These are phyloP conservation scores for Leccinum olivaceopallidum DNA, from an alignment of 768 basidiomycete species.

Conservation along the genomic window DNA sequence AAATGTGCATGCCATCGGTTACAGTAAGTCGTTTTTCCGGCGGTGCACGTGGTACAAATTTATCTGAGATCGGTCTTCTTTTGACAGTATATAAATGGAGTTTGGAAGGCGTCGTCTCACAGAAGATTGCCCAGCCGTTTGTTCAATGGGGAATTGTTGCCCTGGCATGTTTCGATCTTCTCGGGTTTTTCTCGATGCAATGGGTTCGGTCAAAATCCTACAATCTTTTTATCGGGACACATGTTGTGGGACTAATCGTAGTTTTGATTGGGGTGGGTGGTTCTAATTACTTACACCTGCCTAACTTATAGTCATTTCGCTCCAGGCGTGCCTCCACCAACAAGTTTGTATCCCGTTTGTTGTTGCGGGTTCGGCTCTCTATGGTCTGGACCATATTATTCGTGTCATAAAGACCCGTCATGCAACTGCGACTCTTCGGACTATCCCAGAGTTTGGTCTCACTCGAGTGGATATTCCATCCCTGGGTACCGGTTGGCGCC, in stretches of 20 bases:
- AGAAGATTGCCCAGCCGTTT: constrained; percentile 34
- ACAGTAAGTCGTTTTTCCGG: constrained; percentile 40
- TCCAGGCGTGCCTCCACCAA: constrained; percentile 52
- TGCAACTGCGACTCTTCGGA: constrained; percentile 54
- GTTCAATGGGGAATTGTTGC: constrained; percentile 54
- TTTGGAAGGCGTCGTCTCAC: constrained; percentile 40
- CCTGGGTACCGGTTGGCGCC: constrained; percentile 75
- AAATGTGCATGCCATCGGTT: constrained; percentile 60
- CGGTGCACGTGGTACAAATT: not conserved
- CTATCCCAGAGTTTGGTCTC: constrained; percentile 59
- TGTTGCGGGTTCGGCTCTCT: constrained; percentile 47
- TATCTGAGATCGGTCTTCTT: not conserved
- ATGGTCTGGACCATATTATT: constrained; percentile 57
- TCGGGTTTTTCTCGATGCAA: constrained; percentile 62
- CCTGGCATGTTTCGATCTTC: constrained; percentile 51
- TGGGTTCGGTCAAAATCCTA: constrained; percentile 58
- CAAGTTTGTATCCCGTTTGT: constrained; percentile 53
- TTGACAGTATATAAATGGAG: constrained; percentile 60
- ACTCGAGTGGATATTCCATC: constrained; percentile 64
- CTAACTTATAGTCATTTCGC: constrained; percentile 6
- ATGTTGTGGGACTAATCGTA: constrained; percentile 54
- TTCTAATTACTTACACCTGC: not conserved
- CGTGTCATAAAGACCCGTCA: constrained; percentile 66
- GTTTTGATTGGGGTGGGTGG: constrained; percentile 57
- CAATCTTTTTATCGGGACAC: constrained; percentile 63